phyloP scores from a whole-genome alignment of 2,329 filamentous ascomycete genomes.

The Chalara sp. region DNA sequence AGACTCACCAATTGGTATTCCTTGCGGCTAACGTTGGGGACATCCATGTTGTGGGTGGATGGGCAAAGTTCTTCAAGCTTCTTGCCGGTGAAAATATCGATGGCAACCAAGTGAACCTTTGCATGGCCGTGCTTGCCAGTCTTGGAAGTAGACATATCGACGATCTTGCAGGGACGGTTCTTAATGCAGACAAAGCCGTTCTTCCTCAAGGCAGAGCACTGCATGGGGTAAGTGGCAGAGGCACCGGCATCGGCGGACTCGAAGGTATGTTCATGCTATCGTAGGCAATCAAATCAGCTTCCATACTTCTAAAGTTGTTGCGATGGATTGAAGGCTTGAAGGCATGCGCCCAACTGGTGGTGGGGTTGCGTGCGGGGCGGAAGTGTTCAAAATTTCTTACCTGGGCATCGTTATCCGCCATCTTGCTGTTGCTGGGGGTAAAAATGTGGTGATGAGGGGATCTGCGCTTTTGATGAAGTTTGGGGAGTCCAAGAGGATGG shows the following conservation, averaged over 20 bases:
- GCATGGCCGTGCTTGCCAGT: constrained; percentile 99
- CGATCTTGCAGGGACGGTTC: constrained; percentile 98
- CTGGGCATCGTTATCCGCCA: constrained; percentile 57
- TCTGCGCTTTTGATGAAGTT: constrained; percentile 8
- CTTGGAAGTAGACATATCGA: constrained; percentile 99
- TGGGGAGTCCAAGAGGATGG: constrained; percentile 15
- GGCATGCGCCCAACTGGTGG: constrained; percentile 21
- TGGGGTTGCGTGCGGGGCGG: constrained; percentile 21
- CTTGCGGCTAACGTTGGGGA: constrained; percentile 83
- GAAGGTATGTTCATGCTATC: constrained; percentile 55
- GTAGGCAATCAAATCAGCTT: background rate
- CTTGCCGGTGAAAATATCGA: constrained; percentile 99
- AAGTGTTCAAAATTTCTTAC: constrained; percentile 37
- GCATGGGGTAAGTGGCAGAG: constrained; percentile 91
- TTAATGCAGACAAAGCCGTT: constrained; percentile 99
- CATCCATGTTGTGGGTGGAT: constrained; percentile 97
- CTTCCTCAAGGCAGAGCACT: constrained; percentile 99
- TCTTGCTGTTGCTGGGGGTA: constrained; percentile 36
- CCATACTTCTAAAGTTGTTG: background rate
- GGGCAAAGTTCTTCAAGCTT: constrained; percentile 99
- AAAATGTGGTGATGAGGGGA: constrained; percentile 7
- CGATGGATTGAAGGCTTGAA: constrained; percentile 3
- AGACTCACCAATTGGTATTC: constrained; percentile 87
- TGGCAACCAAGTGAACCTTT: constrained; percentile 97
- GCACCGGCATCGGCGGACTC: constrained; percentile 94